Evolutionary conservation across 441 rosid genomes (phyloP), one percentile per base, ranked within the genome.

Genomic region (Melastoma candidum): DNA sequence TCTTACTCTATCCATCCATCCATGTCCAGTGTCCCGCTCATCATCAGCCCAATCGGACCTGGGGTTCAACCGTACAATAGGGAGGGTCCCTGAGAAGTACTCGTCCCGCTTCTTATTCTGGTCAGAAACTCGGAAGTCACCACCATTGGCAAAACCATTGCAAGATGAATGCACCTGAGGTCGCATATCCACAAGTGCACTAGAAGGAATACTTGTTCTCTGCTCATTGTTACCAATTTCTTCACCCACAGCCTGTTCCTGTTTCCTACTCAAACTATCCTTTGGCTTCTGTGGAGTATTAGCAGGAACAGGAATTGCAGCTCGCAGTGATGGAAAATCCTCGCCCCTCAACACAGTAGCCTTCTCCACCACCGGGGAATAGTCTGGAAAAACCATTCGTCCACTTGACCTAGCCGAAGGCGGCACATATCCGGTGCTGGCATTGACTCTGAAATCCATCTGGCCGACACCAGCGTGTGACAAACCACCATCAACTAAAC

Each of bases 1-100:
- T 54, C 81, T 92, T 60, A 78, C 81, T 26, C 77, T 58, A 44
- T 81, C 84, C 43, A 67, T 58, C 66, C 85, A 74, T 53, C 81
- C 79, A 63, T 68, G 84, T 65, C 97, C 75, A 29, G 93, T 89
- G 61, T 93, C 98, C 64, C 96, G 97, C 70, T 93, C 98, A 74
- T 93, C 98, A 76, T 93, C 98, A 56, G 92, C 95, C 97, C 98
- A 93, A 67, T 93, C 98, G 63, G 95, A 93, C 56, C 98, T 79
- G 26, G 95, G 95, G 39, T 78, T 72, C 84, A 88, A 67, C 51
- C 76, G 77, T 70, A 88, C 84, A 60, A 85, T 68, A 1, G 95
- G 95, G 48, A 92, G 63, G 43, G 92, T 94, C 47, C 81, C 94
- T 2, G 79, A 64, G 65, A 81, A 73, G 67, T 57, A 77, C 22